These are phyloP conservation scores for Solanum etuberosum DNA, from an alignment of 257 asterid genomes.

Conservation along the genomic window DNA sequence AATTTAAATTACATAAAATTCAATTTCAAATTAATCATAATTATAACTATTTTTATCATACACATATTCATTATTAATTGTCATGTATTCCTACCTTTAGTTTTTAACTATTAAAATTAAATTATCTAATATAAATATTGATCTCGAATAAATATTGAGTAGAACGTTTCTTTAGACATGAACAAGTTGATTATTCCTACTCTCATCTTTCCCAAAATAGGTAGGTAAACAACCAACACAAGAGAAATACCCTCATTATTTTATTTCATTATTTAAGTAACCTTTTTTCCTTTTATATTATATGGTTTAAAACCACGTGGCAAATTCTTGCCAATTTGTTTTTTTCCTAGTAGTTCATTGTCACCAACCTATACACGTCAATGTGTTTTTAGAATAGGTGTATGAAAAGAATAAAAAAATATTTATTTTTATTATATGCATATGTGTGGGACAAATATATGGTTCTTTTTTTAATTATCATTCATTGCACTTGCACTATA, in stretches of 20 bases:
- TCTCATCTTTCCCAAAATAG: background rate
- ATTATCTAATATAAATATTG: background rate
- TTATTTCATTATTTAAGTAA: background rate
- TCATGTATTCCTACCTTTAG: background rate
- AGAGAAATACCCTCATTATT: background rate
- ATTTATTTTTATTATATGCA: background rate
- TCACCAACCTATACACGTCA: slow-evolving; percentile 6
- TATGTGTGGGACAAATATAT: background rate
- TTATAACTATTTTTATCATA: background rate
- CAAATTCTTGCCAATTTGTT: background rate
- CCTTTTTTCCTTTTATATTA: background rate
- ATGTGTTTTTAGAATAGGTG: background rate
- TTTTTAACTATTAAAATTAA: background rate
- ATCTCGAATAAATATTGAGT: background rate
- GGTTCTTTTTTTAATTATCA: background rate
- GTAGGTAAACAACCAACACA: background rate
- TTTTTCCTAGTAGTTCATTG: background rate
- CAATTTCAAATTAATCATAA: background rate
- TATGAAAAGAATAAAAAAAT: background rate
- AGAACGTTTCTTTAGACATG: background rate
- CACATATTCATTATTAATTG: background rate
- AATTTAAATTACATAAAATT: background rate
- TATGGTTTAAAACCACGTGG: background rate
- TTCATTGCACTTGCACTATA: background rate
- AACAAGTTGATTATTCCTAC: slow-evolving; percentile 9